A percentile compares a stretch with the other conserved stretches of the same genome.
Evolutionary conservation across 352 stramenopile species (phyloP).

Genomic region (Plasmopara viticola): DNA sequence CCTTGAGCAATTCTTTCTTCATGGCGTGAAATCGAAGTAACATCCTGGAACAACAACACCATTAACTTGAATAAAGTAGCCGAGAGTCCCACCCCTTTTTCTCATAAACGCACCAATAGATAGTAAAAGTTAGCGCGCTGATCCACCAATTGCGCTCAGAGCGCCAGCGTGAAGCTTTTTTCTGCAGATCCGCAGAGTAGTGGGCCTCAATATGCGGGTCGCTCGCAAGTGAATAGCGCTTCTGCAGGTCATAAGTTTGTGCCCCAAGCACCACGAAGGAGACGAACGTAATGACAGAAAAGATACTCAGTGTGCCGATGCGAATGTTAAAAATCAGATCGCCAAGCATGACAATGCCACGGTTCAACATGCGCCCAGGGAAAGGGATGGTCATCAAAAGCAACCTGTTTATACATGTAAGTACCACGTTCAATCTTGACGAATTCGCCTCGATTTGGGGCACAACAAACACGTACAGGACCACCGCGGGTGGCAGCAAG

Average conservation of each 20-base stretch:
- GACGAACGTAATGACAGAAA: conserved; percentile 67
- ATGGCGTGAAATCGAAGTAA: conserved; percentile 71
- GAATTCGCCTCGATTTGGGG: background rate
- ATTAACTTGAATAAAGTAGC: background rate
- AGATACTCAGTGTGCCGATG: conserved; percentile 62
- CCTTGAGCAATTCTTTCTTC: conserved; percentile 70
- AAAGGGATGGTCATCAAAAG: conserved; percentile 78
- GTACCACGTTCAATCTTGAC: conserved; percentile 3
- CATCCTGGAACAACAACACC: conserved; percentile 42
- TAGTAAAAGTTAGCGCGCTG: conserved; percentile 76
- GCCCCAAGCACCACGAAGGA: conserved; percentile 64
- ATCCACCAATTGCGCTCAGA: conserved; percentile 84
- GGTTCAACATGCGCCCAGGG: conserved; percentile 48
- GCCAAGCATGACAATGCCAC: conserved; percentile 63
- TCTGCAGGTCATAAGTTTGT: conserved; percentile 76
- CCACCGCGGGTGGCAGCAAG: conserved; percentile 65
- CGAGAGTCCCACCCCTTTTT: background rate
- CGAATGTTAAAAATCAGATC: conserved; percentile 72
- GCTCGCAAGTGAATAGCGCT: conserved; percentile 42
- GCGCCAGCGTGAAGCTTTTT: conserved; percentile 72
- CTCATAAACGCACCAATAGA: conserved; percentile 56
- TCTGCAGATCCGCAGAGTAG: conserved; percentile 70
- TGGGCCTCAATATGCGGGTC: conserved; percentile 38
- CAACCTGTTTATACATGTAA: conserved; percentile 28
- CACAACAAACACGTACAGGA: conserved; percentile 44